Percentiles rank a stretch among this genome's conserved stretches.
Evolutionary conservation across 1,284 basidiomycete species (phyloP).

Genomic region (Heliocybe sulcata): DNA sequence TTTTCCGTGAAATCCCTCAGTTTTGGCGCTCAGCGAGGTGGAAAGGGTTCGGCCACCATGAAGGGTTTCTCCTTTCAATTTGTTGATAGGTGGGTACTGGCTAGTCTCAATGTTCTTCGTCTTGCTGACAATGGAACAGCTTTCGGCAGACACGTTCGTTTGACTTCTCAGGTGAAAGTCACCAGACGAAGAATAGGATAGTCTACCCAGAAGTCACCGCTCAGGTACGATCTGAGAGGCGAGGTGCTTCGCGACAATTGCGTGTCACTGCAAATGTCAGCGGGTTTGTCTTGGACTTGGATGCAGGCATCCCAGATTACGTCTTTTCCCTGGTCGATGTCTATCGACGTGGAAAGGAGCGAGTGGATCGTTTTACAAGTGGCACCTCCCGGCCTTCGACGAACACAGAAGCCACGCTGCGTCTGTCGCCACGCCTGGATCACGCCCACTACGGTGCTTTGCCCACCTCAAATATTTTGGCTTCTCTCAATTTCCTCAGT

Average conservation of each 20-base stretch:
- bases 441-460: constrained; percentile 28
- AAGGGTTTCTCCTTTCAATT: constrained; percentile 79
- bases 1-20: constrained; percentile 72
- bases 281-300: constrained; percentile 82
- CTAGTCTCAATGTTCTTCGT: neutral
- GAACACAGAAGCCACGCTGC: constrained; percentile 17
- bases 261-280: constrained; percentile 71
- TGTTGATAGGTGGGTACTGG: constrained; percentile 51
- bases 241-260: constrained; percentile 44
- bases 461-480: constrained; percentile 57
- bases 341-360: constrained; percentile 75
- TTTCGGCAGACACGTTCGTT: constrained; percentile 67
- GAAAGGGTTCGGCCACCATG: constrained; percentile 73
- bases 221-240: constrained; percentile 55
- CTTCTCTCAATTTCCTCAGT: constrained; percentile 74
- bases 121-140: constrained; percentile 26
- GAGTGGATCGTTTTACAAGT: constrained; percentile 57
- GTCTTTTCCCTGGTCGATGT: constrained; percentile 81
- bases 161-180: constrained; percentile 69
- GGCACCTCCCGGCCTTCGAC: constrained; percentile 37
- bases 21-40: constrained; percentile 69
- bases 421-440: constrained; percentile 8
- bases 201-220: constrained; percentile 78
- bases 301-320: constrained; percentile 75
- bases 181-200: constrained; percentile 70